Base-by-base conservation (phyloP, 2,329 filamentous ascomycete genomes). In the Colletotrichum abscissum region DNA sequence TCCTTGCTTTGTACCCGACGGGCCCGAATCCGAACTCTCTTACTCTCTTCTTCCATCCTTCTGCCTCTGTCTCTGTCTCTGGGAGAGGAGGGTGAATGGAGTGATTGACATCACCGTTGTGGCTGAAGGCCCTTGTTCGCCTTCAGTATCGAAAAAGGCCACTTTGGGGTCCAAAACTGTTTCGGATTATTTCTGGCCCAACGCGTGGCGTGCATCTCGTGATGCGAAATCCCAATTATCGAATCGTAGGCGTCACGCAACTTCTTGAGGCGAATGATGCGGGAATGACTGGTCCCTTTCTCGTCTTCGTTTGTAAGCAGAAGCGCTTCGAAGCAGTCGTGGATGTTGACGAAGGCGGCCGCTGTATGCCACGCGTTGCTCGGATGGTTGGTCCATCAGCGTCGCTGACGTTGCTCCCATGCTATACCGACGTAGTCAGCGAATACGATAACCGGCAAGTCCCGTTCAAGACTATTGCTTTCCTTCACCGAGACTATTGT, bases 1-100 rank as follows among this genome's bases (percentile, higher is more conserved):
- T 1, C 6, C 28, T 69, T 24, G 59, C 28, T 2, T 22, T 60
- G 14, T 49, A 26, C 33, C 60, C 67, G 66, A n/a, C 70, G 66
- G 67, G 71, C 63, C 71, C 67, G 71, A 73, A 57, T 26, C 4
- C 26, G 52, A 63, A 35, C 5, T 49, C 19, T 49, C 42, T 49
- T 9, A 9, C 16, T 49, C 19, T 11, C 42, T 2, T 3, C 5
- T 42, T 19, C 14, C 38, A 16, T 1, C 6, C 6, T 42, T 19
- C 38, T 42, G 2, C 42, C 42, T 35, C 12, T 35, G 28, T 54
- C 14, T 19, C 19, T 16, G 11, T 30, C 8, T 30, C 30, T 30
- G 30, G 6, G 42, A 12, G 11, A 49, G 3, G 16, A 12, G 14
- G 22, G 33, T 14, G 46, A 22, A 63, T 54, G 22, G 16, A 30